Percentiles rank a stretch among this genome's conserved stretches.
Evolutionary conservation across 1,284 basidiomycete genomes (phyloP).

Genomic region (Macrocystidia cucumis): DNA sequence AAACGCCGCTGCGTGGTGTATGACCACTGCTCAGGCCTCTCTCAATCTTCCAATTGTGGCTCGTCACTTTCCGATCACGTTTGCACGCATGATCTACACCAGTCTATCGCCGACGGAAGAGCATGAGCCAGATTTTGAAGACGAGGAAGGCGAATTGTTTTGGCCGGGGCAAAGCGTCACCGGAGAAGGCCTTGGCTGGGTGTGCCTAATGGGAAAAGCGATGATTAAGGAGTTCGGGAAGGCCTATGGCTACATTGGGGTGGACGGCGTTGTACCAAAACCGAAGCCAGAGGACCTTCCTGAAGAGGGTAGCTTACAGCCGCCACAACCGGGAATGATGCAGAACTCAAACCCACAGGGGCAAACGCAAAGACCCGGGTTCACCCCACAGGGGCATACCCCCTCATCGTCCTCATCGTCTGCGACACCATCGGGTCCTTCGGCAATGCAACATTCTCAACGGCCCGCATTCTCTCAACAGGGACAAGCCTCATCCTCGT

Average conservation of each 20-base stretch:
- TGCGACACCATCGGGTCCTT: too few species aligned
- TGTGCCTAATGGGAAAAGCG: constrained; percentile 71
- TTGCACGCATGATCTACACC: constrained; percentile 58
- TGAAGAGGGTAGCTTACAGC: constrained; percentile 13
- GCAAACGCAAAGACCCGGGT: constrained; percentile 17
- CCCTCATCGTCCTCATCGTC: too few species aligned
- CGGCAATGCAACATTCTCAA: too few species aligned
- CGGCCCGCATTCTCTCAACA: too few species aligned
- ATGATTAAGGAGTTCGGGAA: constrained; percentile 76
- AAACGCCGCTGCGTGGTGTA: constrained; percentile 33
- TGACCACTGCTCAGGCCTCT: constrained; percentile 40
- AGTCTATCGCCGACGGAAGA: constrained; percentile 58
- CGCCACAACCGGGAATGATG: constrained; percentile 13
- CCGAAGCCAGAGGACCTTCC: constrained; percentile 36
- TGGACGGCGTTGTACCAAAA: constrained; percentile 64
- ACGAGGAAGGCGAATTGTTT: constrained; percentile 72
- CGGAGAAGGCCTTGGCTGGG: constrained; percentile 72
- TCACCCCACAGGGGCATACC: constrained; percentile 15
- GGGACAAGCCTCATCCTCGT: too few species aligned
- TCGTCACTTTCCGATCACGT: constrained; percentile 65
- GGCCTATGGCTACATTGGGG: constrained; percentile 59
- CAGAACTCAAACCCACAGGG: too few species aligned
- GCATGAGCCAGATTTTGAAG: constrained; percentile 71
- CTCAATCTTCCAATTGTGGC: constrained; percentile 59
- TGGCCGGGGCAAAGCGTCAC: constrained; percentile 67